Percentiles rank a stretch among this genome's conserved stretches.
phyloP scores from a whole-genome alignment of 2,329 filamentous ascomycete species.

The Aspergillus transmontanensis region DNA sequence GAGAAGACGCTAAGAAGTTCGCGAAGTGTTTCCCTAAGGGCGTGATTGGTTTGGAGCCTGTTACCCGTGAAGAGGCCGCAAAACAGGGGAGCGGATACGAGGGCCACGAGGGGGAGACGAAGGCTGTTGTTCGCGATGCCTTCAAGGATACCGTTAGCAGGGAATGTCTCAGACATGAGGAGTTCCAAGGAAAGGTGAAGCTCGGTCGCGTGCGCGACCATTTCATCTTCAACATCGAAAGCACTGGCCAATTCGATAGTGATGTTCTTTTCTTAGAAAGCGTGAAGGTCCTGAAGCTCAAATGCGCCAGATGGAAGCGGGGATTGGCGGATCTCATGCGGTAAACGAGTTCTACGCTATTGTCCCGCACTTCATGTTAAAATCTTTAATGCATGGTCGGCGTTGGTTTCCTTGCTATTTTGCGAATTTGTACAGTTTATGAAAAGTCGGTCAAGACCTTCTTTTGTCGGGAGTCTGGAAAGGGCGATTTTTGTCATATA shows the following conservation, averaged over 20 bases:
- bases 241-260: constrained; percentile 91
- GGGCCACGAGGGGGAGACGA: constrained; percentile 75
- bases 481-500: constrained; percentile 28
- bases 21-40: constrained; percentile 84
- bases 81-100: constrained; percentile 66
- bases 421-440: constrained; percentile 37
- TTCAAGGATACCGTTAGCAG: constrained; percentile 96
- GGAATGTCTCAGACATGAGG: constrained; percentile 85
- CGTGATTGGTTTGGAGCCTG: constrained; percentile 77
- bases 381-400: constrained; percentile 40
- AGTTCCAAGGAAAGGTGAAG: constrained; percentile 95
- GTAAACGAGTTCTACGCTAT: constrained; percentile 22
- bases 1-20: constrained; percentile 86
- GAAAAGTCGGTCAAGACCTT: constrained; percentile 35
- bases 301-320: constrained; percentile 62
- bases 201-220: constrained; percentile 88
- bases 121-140: constrained; percentile 83
- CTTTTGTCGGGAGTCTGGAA: constrained; percentile 37
- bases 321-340: constrained; percentile 47
- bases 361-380: constrained; percentile 2
- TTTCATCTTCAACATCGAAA: constrained; percentile 96
- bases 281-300: constrained; percentile 80
- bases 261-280: constrained; percentile 92
- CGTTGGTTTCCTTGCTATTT: constrained; percentile 37
- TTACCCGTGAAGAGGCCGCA: constrained; percentile 68